Evolutionary conservation across 73 alveolate genomes (phyloP).

Genomic region (Symbiodinium pilosum): DNA sequence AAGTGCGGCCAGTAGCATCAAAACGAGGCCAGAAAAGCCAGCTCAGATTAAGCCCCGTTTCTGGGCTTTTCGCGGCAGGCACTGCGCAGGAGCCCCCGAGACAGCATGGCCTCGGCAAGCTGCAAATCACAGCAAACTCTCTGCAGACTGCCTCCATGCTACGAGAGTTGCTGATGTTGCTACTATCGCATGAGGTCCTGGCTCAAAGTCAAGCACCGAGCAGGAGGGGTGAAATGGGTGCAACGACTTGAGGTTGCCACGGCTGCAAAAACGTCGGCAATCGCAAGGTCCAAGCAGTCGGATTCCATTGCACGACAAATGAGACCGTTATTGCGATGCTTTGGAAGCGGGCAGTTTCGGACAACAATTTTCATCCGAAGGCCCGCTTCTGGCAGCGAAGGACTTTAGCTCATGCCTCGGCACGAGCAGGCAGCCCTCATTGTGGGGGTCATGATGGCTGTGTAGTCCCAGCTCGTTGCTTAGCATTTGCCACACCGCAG

Average conservation of each 20-base stretch:
- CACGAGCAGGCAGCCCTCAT: background rate
- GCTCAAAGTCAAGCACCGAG: constrained; percentile 15
- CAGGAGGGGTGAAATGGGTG: background rate
- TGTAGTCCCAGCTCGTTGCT: background rate
- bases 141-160: background rate
- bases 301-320: no score
- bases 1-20: background rate
- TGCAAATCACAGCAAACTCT: background rate
- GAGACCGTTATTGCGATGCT: no score
- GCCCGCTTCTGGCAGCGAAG: background rate
- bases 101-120: constrained; percentile 49
- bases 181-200: background rate
- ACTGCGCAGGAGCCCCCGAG: constrained; percentile 78
- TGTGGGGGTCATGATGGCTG: background rate
- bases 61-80: constrained; percentile 38
- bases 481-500: background rate
- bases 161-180: no score
- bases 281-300: no score
- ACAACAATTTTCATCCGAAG: no score
- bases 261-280: background rate
- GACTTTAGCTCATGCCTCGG: constrained; percentile 7
- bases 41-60: no score
- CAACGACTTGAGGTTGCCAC: constrained; percentile 17
- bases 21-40: no score
- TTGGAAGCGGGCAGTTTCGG: no score